Percentiles rank a stretch among this genome's conserved stretches.
phyloP scores from a whole-genome alignment of 306 rosid genomes.

The Ziziphus jujuba region DNA sequence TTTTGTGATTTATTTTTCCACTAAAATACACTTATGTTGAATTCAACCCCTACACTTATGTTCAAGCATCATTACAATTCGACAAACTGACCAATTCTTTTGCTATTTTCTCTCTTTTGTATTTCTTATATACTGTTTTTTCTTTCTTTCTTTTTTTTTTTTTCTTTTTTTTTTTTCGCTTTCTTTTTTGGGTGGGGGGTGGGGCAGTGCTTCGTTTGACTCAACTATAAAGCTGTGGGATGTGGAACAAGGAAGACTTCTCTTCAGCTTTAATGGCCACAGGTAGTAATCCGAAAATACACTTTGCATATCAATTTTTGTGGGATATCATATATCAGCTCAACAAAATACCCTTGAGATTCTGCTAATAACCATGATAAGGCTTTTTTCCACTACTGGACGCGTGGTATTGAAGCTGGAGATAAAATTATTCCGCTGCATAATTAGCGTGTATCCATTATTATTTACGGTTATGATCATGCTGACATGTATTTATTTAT shows the following conservation, averaged over 20 bases:
- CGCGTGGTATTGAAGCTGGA: no score
- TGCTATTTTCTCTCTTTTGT: not conserved
- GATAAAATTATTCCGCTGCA: no score
- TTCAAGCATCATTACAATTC: no score
- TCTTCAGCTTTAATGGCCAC: slow-evolving; percentile 57
- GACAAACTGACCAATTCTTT: not conserved
- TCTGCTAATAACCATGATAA: no score
- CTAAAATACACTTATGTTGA: not conserved
- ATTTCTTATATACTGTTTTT: not conserved
- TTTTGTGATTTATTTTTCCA: not conserved
- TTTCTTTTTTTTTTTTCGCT: no score
- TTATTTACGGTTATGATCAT: not conserved
- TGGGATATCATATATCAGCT: not conserved
- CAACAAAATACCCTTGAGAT: no score
- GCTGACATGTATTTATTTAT: slow-evolving; percentile 14
- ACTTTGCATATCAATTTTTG: no score
- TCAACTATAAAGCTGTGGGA: slow-evolving; percentile 63
- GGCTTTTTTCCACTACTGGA: no score
- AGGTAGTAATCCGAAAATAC: slow-evolving; percentile 36
- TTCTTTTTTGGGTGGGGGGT: no score
- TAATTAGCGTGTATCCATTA: no score
- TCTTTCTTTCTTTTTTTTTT: no score
- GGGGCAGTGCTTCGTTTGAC: slow-evolving; percentile 66
- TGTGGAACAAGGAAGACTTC: slow-evolving; percentile 54
- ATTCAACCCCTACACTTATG: not conserved